Base-by-base conservation (phyloP, 805 yeast species). In the Novakomyces olei region DNA sequence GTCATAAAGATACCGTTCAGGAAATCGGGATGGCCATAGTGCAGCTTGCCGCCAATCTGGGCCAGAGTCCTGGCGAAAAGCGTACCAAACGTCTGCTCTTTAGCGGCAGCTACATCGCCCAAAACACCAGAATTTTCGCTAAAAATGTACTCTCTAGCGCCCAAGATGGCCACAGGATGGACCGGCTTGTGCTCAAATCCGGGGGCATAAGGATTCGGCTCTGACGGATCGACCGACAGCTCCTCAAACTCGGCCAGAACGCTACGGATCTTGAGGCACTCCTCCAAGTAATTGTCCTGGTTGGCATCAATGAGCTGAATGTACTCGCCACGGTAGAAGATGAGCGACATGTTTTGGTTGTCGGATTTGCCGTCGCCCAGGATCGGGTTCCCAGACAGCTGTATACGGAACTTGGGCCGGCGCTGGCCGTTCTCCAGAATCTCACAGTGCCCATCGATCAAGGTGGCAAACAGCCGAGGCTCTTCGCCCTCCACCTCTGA, bases 71-170 rank as follows among this genome's bases (percentile, higher is more conserved):
- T 64, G 1, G 95, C 92, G 60, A 85, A 83, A 45, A 85, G 58
- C 0, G 96, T 83, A 17, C 96, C 96, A 58, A 83, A 83, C 1
- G 96, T 83, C 54, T 85, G 94, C 49, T 83, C 96, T 52, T 83
- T 83, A 5, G 93, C 94, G 15, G 96, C 96, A 15, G 95, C 95
- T 42, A 83, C 78, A 54, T 83, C 95, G 30, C 95, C 96, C 27
- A 83, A 58, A 8, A 83, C 74, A 37, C 96, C 96, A 37, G 79
- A 70, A 47, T 77, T 77, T 53, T 83, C 95, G 2, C 92, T 76
- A 55, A 85, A 85, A 19, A 85, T 81, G 49, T 80, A 81, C 49
- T 85, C 96, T 44, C 96, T 67, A 1, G 95, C 93, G 27, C 96
- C 95, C 27, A 85, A 64, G 44, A 85, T 81, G 1, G 95, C 96